Evolutionary conservation across 495 filamentous ascomycete species (phyloP).

Genomic region (Tuber melanosporum): DNA sequence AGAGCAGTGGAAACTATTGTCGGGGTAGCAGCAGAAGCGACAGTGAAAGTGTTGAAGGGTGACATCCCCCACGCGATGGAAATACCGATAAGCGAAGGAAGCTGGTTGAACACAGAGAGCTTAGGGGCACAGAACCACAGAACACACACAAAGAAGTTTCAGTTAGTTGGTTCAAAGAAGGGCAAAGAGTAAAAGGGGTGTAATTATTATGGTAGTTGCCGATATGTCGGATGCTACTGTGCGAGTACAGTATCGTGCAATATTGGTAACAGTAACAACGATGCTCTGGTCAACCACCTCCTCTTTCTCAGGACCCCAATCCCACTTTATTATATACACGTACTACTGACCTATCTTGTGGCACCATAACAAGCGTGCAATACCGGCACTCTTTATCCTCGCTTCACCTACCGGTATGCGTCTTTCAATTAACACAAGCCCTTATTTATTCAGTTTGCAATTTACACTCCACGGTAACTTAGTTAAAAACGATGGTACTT

Average conservation of each 20-base stretch:
- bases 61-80: neutral
- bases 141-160: neutral
- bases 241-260: neutral
- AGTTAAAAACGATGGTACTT: neutral
- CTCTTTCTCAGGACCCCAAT: neutral
- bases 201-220: neutral
- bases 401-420: neutral
- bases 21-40: slow-evolving; percentile 57
- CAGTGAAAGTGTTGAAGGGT: slow-evolving; percentile 55
- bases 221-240: neutral
- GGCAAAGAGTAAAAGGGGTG: neutral
- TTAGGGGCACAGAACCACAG: neutral
- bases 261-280: neutral
- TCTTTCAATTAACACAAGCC: neutral
- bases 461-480: neutral
- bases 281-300: neutral
- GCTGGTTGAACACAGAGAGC: neutral
- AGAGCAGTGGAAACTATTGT: slow-evolving; percentile 60
- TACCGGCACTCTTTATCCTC: neutral
- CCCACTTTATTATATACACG: neutral
- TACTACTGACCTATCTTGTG: neutral
- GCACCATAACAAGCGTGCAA: neutral
- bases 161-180: neutral
- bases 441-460: neutral
- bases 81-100: neutral